Evolutionary conservation across 352 stramenopile species (phyloP).

Genomic region (Peronosclerospora sorghi): DNA sequence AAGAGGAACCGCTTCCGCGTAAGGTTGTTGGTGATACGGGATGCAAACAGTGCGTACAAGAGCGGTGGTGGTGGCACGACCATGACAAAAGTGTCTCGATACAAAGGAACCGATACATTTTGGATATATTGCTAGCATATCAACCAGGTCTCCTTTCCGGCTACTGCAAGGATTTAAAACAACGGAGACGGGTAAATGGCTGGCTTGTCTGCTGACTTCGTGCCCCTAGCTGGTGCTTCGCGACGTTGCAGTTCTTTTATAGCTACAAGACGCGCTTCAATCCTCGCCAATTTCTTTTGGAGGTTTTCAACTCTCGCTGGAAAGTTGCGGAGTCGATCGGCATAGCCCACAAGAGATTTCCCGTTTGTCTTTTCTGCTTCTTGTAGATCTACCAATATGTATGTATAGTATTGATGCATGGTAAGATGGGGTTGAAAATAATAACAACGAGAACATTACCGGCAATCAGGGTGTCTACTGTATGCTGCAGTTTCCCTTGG

Average conservation of each 20-base stretch:
- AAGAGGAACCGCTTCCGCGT: too few species aligned
- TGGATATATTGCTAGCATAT: too few species aligned
- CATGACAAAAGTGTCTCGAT: too few species aligned
- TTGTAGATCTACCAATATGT: constrained; percentile 31
- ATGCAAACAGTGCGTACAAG: too few species aligned
- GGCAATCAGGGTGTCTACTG: constrained; percentile 45
- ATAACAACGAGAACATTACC: constrained; percentile 17
- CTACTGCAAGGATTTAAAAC: constrained; percentile 21
- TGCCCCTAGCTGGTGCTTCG: constrained; percentile 16
- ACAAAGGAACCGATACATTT: too few species aligned
- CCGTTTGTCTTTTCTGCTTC: constrained; percentile 47
- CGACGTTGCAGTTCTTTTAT: constrained; percentile 45
- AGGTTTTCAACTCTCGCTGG: constrained; percentile 48
- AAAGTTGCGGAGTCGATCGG: constrained; percentile 60
- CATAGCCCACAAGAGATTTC: constrained; percentile 55
- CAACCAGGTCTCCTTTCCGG: too few species aligned
- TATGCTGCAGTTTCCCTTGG: constrained; percentile 62
- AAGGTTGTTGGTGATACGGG: too few species aligned
- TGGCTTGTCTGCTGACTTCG: constrained; percentile 14
- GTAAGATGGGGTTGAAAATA: too few species aligned
- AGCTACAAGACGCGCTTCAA: constrained; percentile 47
- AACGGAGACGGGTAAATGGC: constrained; percentile 28
- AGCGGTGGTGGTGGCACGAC: too few species aligned
- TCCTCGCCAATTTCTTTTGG: constrained; percentile 58
- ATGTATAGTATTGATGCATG: too few species aligned